Conservation (phyloP, 441 rosid species). For the Erodium trifolium region DNA sequence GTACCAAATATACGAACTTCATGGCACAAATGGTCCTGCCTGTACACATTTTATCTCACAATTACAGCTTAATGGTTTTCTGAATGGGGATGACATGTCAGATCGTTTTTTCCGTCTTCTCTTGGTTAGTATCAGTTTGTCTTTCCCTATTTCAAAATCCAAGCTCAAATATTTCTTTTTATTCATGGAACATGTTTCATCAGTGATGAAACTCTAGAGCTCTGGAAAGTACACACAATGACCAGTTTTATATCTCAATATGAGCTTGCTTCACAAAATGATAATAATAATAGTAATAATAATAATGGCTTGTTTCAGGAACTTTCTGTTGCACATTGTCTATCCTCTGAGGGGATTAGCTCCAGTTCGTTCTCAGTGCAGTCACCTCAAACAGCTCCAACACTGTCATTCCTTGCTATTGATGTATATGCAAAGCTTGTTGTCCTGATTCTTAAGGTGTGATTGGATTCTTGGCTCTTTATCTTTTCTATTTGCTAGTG, state of each 20-base stretch:
- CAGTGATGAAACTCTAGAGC: background rate
- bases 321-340: conserved; percentile 26
- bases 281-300: background rate
- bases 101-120: conserved; percentile 28
- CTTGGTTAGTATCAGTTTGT: conserved; percentile 15
- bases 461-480: background rate
- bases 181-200: background rate
- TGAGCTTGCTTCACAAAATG: too few relatives aligned
- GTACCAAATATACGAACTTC: conserved; percentile 27
- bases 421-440: conserved; percentile 29
- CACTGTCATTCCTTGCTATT: conserved; percentile 24
- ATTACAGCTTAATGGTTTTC: conserved; percentile 26
- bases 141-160: background rate
- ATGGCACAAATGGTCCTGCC: conserved; percentile 25
- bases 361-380: conserved; percentile 20
- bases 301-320: conserved; percentile 19
- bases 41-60: conserved; percentile 23
- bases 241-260: background rate
- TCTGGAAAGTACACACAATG: background rate
- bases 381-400: conserved; percentile 18
- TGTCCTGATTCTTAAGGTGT: conserved; percentile 23
- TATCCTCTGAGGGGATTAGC: conserved; percentile 20
- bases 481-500: background rate
- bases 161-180: background rate
- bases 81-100: conserved; percentile 26